Evolutionary conservation across 208 protist genomes (phyloP).

Genomic region (Wallacemonas sp.): DNA sequence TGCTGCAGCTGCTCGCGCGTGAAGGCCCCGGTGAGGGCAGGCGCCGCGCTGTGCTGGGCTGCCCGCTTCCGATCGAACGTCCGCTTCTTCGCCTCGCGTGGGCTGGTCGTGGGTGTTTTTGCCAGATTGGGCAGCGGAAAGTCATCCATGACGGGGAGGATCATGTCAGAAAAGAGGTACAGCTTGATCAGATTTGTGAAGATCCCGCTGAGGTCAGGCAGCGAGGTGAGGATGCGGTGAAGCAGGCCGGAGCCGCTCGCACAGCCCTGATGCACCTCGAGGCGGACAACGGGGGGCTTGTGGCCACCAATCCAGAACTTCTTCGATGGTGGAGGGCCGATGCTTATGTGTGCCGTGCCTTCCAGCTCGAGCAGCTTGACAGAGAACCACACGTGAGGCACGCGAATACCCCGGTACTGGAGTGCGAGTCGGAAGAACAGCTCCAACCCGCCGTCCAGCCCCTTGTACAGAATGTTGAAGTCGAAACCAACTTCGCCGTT

Average conservation of each 20-base stretch:
- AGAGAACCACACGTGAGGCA: slow-evolving; percentile 72
- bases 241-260: slow-evolving; percentile 57
- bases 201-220: slow-evolving; percentile 74
- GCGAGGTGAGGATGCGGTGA: slow-evolving; percentile 68
- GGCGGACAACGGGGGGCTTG: slow-evolving; percentile 49
- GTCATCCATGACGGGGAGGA: slow-evolving; percentile 85
- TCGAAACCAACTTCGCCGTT: slow-evolving; percentile 85
- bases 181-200: slow-evolving; percentile 69
- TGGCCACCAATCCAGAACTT: slow-evolving; percentile 83
- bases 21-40: slow-evolving; percentile 16
- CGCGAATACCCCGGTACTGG: slow-evolving; percentile 69
- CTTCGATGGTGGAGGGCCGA: slow-evolving; percentile 83
- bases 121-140: slow-evolving; percentile 77
- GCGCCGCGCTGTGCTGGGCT: slow-evolving; percentile 34
- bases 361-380: slow-evolving; percentile 65
- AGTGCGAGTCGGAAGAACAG: slow-evolving; percentile 73
- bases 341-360: slow-evolving; percentile 69
- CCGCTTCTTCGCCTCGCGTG: slow-evolving; percentile 31
- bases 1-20: slow-evolving; percentile 11
- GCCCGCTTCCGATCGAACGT: slow-evolving; percentile 64
- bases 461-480: slow-evolving; percentile 81
- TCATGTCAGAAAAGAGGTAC: slow-evolving; percentile 74
- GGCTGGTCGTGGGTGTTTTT: slow-evolving; percentile 43
- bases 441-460: slow-evolving; percentile 52
- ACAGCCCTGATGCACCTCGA: slow-evolving; percentile 65